These are phyloP conservation scores for Nicotiana noctiflora DNA, from an alignment of 257 asterid genomes.

Conservation along the genomic window DNA sequence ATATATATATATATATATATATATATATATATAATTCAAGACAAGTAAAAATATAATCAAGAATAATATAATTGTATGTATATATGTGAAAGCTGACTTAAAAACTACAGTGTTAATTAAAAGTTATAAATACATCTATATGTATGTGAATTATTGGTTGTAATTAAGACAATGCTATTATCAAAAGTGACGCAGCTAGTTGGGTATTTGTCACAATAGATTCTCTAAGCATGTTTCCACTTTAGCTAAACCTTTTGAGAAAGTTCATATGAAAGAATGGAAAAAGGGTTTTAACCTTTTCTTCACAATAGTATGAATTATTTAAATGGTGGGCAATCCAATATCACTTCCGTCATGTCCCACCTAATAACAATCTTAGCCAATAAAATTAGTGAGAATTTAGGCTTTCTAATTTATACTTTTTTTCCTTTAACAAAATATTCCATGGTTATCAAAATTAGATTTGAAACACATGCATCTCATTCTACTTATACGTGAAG, in stretches of 20 bases:
- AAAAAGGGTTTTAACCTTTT: slow-evolving; percentile 30
- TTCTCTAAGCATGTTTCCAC: slow-evolving; percentile 28
- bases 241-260: slow-evolving; percentile 22
- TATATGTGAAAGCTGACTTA: not conserved
- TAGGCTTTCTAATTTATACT: not conserved
- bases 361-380: slow-evolving; percentile 5
- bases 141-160: not conserved
- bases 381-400: not conserved
- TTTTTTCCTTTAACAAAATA: not conserved
- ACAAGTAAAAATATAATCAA: not conserved
- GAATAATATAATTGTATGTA: not conserved
- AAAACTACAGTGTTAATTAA: no score
- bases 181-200: slow-evolving; percentile 26
- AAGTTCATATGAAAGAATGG: slow-evolving; percentile 17
- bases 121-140: no score
- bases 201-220: slow-evolving; percentile 42
- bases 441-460: not conserved
- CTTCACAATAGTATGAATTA: slow-evolving; percentile 25
- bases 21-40: no score
- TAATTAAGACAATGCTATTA: slow-evolving; percentile 29
- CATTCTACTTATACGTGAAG: not conserved
- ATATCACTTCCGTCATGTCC: slow-evolving; percentile 30
- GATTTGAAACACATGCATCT: not conserved
- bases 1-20: no score
- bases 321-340: slow-evolving; percentile 40